Conservation (phyloP, 1,284 basidiomycete genomes). For the Ceratobasidium sp. region DNA sequence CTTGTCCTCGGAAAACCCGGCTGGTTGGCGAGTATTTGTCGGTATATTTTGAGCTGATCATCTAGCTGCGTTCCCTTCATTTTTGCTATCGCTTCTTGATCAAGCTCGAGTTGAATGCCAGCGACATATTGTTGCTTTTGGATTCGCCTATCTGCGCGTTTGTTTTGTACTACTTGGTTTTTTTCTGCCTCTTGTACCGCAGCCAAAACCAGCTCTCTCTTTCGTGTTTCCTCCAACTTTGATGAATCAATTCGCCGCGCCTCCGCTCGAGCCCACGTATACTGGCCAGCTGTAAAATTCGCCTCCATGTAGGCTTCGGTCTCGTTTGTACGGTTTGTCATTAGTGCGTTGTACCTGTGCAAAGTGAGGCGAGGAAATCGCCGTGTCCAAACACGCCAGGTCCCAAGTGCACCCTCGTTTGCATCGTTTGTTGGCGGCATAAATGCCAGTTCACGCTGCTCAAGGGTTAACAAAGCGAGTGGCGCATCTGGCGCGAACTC, state of each 20-base stretch:
- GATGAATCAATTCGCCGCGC: conserved; percentile 19
- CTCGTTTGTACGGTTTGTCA: conserved; percentile 15
- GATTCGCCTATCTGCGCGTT: conserved; percentile 7
- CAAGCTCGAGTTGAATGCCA: conserved; percentile 5
- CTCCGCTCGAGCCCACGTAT: conserved; percentile 13
- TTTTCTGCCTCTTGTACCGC: background rate
- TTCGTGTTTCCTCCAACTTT: conserved; percentile 10
- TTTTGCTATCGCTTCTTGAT: background rate
- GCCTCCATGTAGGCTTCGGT: conserved; percentile 22
- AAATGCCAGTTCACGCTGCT: conserved; percentile 52
- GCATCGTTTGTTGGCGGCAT: conserved; percentile 56
- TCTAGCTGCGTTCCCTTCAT: conserved; percentile 20
- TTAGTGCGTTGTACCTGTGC: conserved; percentile 27
- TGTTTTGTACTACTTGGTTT: background rate
- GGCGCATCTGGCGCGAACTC: conserved; percentile 48
- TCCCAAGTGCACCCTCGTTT: conserved; percentile 55
- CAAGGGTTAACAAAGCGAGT: conserved; percentile 44
- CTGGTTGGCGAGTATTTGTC: background rate
- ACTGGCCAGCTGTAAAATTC: conserved; percentile 26
- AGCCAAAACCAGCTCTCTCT: background rate
- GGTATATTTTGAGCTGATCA: conserved; percentile 18
- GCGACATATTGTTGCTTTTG: conserved; percentile 10
- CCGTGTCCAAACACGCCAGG: conserved; percentile 29
- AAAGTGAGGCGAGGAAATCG: conserved; percentile 12
- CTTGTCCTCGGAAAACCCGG: conserved; percentile 1